Base-by-base conservation (phyloP, 2,329 filamentous ascomycete genomes). In the Microcera coccophila region DNA sequence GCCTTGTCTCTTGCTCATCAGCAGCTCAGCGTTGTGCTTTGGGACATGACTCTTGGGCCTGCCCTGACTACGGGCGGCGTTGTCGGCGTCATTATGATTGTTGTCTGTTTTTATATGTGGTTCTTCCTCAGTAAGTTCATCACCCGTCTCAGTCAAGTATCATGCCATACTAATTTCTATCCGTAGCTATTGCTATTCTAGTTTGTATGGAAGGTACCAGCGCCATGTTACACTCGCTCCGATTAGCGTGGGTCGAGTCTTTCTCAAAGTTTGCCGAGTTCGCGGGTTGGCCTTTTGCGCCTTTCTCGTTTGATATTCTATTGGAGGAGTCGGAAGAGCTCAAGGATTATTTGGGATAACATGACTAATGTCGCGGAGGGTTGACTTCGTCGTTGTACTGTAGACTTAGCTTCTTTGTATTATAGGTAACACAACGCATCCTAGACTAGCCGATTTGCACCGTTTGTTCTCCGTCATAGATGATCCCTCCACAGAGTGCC, bases 261-360 rank as follows among this genome's bases (percentile, higher is more conserved):
- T 96, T 96, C 82, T 94, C 88, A 71, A 95, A 95, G 74, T 91
- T 95, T 74, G 94, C 94, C 67, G 84, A 95, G 63, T 93, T 93
- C 60, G 86, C 87, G 46, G 90, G 90, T 41, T 81, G 90, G 67
- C 76, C 89, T 2, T 96, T 96, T 67, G 76, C 84, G 61, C 90
- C 90, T 4, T 95, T 96, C 64, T 93, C 86, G 50, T 96, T 96
- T 67, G 82, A 84, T 70, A 75, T 79, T 26, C 70, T 95, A 63
- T 69, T 96, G 54, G 90, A 95, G 67, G 90, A 95, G 64, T 87
- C 93, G 47, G 78, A 82, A 50, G 73, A 78, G 42, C 62, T 79
- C 55, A 77, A 73, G 57, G 75, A 79, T 49, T 81, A 74, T 56
- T 54, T 78, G 60, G 72, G 73, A 50, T 78, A 57, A 50, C 47